A percentile compares a stretch with the other conserved stretches of the same genome.
These are phyloP conservation scores for Picea abies DNA, from an alignment of 83 land plant genomes.

Conservation along the genomic window DNA sequence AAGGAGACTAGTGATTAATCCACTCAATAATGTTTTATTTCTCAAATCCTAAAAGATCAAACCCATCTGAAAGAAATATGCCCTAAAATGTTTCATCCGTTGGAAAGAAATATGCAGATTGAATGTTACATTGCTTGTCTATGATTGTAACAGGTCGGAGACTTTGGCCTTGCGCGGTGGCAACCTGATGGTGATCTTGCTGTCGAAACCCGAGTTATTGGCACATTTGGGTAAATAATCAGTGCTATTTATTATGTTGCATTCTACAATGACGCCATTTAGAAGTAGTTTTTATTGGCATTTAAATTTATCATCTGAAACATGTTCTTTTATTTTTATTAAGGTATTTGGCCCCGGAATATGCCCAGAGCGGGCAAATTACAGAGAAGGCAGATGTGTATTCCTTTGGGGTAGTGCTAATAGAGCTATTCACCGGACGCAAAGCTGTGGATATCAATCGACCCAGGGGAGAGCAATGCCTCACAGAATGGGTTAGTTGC, in stretches of 20 bases:
- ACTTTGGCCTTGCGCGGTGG: slow-evolving; percentile 94
- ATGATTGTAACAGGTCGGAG: slow-evolving; percentile 66
- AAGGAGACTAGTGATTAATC: not conserved
- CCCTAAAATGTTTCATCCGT: not conserved
- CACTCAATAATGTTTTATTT: not conserved
- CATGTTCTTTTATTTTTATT: not conserved
- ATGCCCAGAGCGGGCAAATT: slow-evolving; percentile 83
- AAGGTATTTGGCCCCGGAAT: slow-evolving; percentile 87
- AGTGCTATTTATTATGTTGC: not conserved
- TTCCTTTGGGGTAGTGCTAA: slow-evolving; percentile 80
- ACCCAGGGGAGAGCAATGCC: slow-evolving; percentile 80
- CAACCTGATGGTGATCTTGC: slow-evolving; percentile 79
- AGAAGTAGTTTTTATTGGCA: not conserved
- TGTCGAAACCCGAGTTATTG: slow-evolving; percentile 82
- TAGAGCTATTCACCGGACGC: slow-evolving; percentile 77
- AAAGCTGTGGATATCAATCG: slow-evolving; percentile 76
- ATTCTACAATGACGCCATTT: not conserved
- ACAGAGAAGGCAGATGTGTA: slow-evolving; percentile 87
- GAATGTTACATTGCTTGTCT: not conserved
- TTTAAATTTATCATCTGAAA: not conserved
- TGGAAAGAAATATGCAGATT: not conserved
- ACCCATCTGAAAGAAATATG: not conserved
- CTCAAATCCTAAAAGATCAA: not conserved
- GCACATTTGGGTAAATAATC: slow-evolving; percentile 73
- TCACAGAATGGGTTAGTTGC: slow-evolving; percentile 74